Conservation (phyloP, 2,329 filamentous ascomycete genomes). For the Cephalotrichum gorgonifer region DNA sequence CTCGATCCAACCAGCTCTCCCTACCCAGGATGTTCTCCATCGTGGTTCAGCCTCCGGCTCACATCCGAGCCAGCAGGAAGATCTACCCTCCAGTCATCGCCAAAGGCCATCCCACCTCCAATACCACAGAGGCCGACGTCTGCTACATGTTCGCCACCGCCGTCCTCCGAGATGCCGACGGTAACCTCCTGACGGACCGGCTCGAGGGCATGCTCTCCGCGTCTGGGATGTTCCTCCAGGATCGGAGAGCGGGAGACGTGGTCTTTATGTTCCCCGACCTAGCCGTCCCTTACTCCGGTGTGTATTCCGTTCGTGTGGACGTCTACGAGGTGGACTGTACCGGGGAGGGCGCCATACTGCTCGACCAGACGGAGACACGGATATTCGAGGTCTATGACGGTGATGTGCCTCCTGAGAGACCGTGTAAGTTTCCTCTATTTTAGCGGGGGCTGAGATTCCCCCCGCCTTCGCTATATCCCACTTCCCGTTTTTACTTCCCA, state of each 20-base stretch:
- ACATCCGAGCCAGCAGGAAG: neutral
- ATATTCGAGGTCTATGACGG: constrained; percentile 1
- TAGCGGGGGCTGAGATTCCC: no score
- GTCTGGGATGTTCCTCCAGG: neutral
- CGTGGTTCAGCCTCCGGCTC: constrained; percentile 1
- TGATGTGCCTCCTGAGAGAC: neutral
- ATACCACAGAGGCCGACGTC: neutral
- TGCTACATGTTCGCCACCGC: constrained; percentile 4
- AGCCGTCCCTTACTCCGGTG: neutral
- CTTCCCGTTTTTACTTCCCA: neutral
- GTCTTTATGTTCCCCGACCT: constrained; percentile 6
- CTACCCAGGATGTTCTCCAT: constrained; percentile 4
- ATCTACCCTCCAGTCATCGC: constrained; percentile 4
- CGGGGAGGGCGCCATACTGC: constrained; percentile 1
- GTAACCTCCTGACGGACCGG: constrained; percentile 1
- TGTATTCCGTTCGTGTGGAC: constrained; percentile 4
- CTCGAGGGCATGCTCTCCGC: constrained; percentile 1
- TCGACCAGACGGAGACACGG: constrained; percentile 3
- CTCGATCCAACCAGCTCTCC: neutral
- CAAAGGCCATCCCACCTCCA: neutral
- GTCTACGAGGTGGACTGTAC: constrained; percentile 4
- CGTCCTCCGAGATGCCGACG: constrained; percentile 1
- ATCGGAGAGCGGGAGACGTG: neutral
- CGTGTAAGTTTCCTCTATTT: constrained; percentile 1
- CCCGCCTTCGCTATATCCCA: no score